phyloP scores from a whole-genome alignment of 2,329 filamentous ascomycete species.

The Verticillium alfalfae region DNA sequence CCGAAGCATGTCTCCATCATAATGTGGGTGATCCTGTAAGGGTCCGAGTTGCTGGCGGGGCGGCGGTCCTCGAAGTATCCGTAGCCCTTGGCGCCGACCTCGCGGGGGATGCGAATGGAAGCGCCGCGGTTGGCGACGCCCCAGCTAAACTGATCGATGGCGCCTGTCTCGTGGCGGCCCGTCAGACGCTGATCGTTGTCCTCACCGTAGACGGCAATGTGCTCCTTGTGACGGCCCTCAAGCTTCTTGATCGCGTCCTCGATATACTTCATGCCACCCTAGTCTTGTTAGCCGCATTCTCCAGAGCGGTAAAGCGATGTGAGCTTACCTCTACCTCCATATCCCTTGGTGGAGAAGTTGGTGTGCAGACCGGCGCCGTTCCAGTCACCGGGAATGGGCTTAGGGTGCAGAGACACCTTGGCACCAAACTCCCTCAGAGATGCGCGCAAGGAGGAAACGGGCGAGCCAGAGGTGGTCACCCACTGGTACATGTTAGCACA shows the following conservation, averaged over 20 bases:
- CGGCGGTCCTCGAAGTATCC: constrained; percentile 90
- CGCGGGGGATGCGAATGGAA: constrained; percentile 86
- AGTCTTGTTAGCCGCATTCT: neutral
- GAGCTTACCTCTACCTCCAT: constrained; percentile 64
- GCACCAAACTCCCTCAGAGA: constrained; percentile 96
- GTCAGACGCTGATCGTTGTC: constrained; percentile 94
- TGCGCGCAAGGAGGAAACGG: constrained; percentile 78
- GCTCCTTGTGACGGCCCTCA: constrained; percentile 70
- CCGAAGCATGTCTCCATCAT: constrained; percentile 13
- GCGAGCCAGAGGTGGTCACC: constrained; percentile 92
- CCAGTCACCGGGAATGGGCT: constrained; percentile 84
- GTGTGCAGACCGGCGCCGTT: constrained; percentile 91
- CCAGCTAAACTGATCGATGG: constrained; percentile 88
- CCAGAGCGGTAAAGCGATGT: constrained; percentile 22
- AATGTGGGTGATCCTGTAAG: constrained; percentile 13
- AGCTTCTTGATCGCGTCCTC: constrained; percentile 82
- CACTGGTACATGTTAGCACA: constrained; percentile 44
- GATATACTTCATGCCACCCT: constrained; percentile 85
- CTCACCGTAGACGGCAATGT: constrained; percentile 91
- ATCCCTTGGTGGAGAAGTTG: constrained; percentile 85
- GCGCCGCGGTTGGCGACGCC: constrained; percentile 95
- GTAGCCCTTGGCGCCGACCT: constrained; percentile 79
- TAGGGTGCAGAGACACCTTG: constrained; percentile 91
- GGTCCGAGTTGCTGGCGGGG: constrained; percentile 59
- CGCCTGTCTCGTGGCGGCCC: constrained; percentile 88